A percentile compares a stretch with the other conserved stretches of the same genome.
These are phyloP conservation scores for Dichotomopilus funicola DNA, from an alignment of 2,329 filamentous ascomycete genomes.

Conservation along the genomic window DNA sequence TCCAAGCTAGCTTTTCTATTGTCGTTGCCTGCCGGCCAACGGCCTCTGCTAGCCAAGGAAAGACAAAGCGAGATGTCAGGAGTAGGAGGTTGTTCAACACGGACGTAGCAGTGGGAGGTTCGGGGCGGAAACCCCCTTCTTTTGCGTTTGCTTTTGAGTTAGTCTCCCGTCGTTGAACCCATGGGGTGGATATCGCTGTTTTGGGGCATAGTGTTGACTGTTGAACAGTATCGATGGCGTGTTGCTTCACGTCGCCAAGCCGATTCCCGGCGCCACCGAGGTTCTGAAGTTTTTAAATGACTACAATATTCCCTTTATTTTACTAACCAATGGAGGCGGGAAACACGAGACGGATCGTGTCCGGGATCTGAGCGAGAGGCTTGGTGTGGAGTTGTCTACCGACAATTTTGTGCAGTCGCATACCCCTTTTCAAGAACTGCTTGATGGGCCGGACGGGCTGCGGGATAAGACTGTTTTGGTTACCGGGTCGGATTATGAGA, in stretches of 20 bases:
- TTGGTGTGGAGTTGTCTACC: constrained; percentile 57
- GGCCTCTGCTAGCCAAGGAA: background rate
- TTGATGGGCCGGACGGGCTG: constrained; percentile 48
- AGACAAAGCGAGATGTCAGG: background rate
- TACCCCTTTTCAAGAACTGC: constrained; percentile 74
- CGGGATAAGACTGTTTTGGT: constrained; percentile 65
- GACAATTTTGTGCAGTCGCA: constrained; percentile 82
- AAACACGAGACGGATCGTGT: constrained; percentile 71
- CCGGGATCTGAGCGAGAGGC: constrained; percentile 58
- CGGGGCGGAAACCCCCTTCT: constrained; percentile 21
- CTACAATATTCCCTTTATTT: constrained; percentile 79
- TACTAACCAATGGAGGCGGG: constrained; percentile 93
- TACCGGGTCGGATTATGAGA: constrained; percentile 60
- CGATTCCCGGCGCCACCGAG: constrained; percentile 70
- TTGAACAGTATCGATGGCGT: constrained; percentile 71
- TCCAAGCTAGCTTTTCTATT: too few species aligned
- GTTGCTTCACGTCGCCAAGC: constrained; percentile 73
- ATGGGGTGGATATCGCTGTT: background rate
- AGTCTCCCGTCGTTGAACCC: constrained; percentile 14
- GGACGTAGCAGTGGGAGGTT: background rate
- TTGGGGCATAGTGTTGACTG: background rate
- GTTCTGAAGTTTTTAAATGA: constrained; percentile 66
- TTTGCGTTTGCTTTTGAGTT: constrained; percentile 40
- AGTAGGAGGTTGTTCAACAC: constrained; percentile 6
- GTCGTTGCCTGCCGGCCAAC: background rate